Conservation (phyloP, 1,139 yeast species). For the Candida sp. region DNA sequence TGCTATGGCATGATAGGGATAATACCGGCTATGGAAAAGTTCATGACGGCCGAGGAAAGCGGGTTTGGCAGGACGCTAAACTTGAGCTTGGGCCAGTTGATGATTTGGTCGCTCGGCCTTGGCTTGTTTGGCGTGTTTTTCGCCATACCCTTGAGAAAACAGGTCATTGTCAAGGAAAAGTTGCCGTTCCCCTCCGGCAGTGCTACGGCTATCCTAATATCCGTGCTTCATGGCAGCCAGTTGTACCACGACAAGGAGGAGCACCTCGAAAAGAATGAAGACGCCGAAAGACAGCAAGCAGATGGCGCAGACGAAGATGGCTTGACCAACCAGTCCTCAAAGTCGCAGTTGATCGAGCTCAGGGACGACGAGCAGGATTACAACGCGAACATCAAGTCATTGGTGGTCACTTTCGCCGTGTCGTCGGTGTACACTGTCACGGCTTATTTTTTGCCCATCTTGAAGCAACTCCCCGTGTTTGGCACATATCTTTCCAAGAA, state of each 20-base stretch:
- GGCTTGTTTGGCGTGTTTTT: constrained; percentile 96
- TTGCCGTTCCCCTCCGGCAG: constrained; percentile 94
- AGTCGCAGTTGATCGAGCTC: constrained; percentile 7
- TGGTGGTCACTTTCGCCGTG: constrained; percentile 62
- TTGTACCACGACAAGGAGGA: constrained; percentile 43
- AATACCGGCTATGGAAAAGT: constrained; percentile 95
- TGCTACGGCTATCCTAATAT: constrained; percentile 93
- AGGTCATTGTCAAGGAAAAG: constrained; percentile 83
- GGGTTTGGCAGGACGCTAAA: constrained; percentile 54
- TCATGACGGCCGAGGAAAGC: constrained; percentile 76
- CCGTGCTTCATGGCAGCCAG: constrained; percentile 80
- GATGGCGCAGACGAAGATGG: no score
- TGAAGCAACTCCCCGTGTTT: constrained; percentile 75
- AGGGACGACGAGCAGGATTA: constrained; percentile 27
- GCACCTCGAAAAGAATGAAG: no score
- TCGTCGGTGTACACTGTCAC: constrained; percentile 76
- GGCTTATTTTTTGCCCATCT: constrained; percentile 74
- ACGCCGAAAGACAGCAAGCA: no score
- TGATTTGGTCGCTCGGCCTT: constrained; percentile 84
- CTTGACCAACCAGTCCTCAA: constrained; percentile 9
- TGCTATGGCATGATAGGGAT: constrained; percentile 97
- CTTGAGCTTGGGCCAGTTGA: constrained; percentile 52
- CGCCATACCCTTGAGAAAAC: constrained; percentile 86
- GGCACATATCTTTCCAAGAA: constrained; percentile 64
- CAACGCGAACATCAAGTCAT: constrained; percentile 58